These are phyloP conservation scores for Spatholobus suberectus DNA, from an alignment of 306 rosid genomes.

Conservation along the genomic window DNA sequence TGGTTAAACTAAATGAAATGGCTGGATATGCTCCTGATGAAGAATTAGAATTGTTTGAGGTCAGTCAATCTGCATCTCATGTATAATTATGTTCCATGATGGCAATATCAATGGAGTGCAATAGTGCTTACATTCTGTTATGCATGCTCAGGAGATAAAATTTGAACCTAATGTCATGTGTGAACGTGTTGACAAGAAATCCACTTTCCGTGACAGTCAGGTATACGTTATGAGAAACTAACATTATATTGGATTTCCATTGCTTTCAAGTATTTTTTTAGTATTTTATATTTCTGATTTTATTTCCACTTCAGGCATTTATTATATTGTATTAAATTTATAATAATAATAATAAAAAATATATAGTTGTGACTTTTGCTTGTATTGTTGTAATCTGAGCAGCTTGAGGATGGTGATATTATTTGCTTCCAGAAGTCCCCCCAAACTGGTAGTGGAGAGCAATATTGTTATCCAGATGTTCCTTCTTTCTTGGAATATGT, in stretches of 20 bases:
- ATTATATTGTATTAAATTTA: not conserved
- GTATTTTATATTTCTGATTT: constrained; percentile 19
- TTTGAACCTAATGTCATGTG: constrained; percentile 89
- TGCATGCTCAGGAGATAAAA: constrained; percentile 75
- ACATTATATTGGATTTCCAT: not conserved
- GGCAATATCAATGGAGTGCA: not conserved
- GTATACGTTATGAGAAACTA: constrained; percentile 44
- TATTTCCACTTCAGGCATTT: not conserved
- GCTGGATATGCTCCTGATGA: constrained; percentile 80
- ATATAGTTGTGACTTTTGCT: constrained; percentile 5
- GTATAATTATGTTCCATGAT: not conserved
- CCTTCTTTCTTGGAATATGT: constrained; percentile 89
- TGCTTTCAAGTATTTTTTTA: not conserved
- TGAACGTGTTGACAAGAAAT: constrained; percentile 68
- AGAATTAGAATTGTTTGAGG: constrained; percentile 90
- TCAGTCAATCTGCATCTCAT: constrained; percentile 41
- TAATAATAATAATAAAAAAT: not conserved
- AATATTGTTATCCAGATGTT: constrained; percentile 73
- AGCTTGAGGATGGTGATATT: constrained; percentile 97
- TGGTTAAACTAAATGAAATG: constrained; percentile 74
- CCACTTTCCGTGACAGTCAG: constrained; percentile 75
- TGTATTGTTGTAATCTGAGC: constrained; percentile 36
- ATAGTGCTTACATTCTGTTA: constrained; percentile 22
- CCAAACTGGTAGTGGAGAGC: constrained; percentile 53
- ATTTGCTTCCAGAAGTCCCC: constrained; percentile 84